Evolutionary conservation across 345 rosid species (phyloP).

Genomic region (Firmiana major): DNA sequence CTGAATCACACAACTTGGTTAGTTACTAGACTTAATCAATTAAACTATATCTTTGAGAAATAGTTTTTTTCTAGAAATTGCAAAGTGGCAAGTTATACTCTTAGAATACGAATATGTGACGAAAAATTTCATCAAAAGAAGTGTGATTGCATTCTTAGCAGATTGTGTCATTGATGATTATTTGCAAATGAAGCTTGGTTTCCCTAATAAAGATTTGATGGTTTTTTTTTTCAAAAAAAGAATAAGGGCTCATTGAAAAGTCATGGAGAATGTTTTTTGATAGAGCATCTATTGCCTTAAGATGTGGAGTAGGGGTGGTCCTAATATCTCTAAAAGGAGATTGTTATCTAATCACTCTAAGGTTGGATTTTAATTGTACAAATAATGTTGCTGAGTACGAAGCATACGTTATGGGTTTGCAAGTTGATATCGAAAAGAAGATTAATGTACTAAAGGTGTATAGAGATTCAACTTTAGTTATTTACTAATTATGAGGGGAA

Average conservation of each 20-base stretch:
- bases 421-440: no score
- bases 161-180: neutral
- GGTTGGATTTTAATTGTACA: no score
- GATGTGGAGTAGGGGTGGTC: neutral
- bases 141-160: neutral
- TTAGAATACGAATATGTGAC: neutral
- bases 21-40: neutral
- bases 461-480: no score
- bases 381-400: no score
- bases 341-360: no score
- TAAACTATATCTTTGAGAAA: neutral
- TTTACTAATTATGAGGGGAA: no score
- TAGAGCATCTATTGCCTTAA: neutral
- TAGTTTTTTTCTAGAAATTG: neutral
- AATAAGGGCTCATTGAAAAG: neutral
- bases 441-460: no score
- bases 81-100: neutral
- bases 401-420: no score
- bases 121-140: neutral
- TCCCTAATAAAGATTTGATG: neutral
- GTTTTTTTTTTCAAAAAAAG: neutral
- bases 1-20: neutral
- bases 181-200: neutral
- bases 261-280: neutral
- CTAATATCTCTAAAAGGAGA: no score